These are phyloP conservation scores for Tricholoma sp. DNA, from an alignment of 768 basidiomycete genomes.

Conservation along the genomic window DNA sequence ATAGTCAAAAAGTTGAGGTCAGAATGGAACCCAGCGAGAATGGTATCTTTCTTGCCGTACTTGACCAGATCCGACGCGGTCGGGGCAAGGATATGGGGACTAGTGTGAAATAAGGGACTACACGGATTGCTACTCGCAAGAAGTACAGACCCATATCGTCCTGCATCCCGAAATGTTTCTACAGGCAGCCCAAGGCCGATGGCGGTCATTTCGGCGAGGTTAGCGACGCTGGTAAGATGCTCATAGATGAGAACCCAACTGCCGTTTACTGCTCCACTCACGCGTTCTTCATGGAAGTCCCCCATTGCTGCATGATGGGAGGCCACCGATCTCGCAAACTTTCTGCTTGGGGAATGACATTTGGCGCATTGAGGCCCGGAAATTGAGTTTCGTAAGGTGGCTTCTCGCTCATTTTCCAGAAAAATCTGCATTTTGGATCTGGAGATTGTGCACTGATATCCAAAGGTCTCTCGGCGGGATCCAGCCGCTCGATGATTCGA, in stretches of 20 bases:
- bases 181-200: constrained; percentile 73
- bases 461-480: constrained; percentile 75
- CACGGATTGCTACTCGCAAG: not conserved
- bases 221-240: constrained; percentile 57
- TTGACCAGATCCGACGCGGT: constrained; percentile 87
- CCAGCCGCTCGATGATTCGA: constrained; percentile 69
- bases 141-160: constrained; percentile 68
- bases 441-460: constrained; percentile 77
- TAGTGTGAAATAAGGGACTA: constrained; percentile 1
- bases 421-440: constrained; percentile 94
- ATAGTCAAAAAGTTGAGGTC: constrained; percentile 95
- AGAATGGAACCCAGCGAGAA: constrained; percentile 91
- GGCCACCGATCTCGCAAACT: constrained; percentile 62
- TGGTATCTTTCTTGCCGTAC: constrained; percentile 74
- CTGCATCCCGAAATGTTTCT: constrained; percentile 72
- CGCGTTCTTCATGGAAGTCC: constrained; percentile 83
- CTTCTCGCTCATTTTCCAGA: constrained; percentile 75
- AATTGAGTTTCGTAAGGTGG: constrained; percentile 79
- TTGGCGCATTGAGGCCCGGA: constrained; percentile 72
- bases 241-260: not conserved
- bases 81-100: constrained; percentile 86
- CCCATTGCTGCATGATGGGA: constrained; percentile 80
- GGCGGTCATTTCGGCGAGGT: constrained; percentile 85
- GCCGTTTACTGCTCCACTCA: constrained; percentile 32
- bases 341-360: constrained; percentile 70